Base-by-base conservation (phyloP, 2,329 filamentous ascomycete species). In the Xylariaceae sp. region DNA sequence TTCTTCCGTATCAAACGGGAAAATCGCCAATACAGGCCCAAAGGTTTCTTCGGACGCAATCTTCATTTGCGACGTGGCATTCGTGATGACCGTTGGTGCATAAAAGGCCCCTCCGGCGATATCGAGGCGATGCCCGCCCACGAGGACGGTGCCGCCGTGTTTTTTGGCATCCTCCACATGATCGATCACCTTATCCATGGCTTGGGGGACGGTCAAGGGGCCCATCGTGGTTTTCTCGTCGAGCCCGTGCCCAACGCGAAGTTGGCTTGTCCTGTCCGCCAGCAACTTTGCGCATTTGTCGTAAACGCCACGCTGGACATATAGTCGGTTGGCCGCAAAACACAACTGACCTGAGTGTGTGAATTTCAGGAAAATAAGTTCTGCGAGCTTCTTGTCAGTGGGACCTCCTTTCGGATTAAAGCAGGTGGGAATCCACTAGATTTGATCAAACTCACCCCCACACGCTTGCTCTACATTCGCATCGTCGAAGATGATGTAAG, bases 401-500 rank as follows among this genome's bases (percentile, higher is more conserved):
- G 23, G 23, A 30, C 23, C 23, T 30, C 23, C 23, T 30, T 30
- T 30, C 5, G 4, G 23, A 5, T 30, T 4, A 1, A 30, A 5
- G 23, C 5, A 30, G 23, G 23, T 30, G 23, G 2, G 5, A 30
- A 11, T 37, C 6, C 18, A 8, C 2, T 8, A 11, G 2, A 50
- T 23, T 54, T 2, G 6, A 39, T 13, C 15, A 10, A 10, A 45
- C 64, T 61, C 45, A 70, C 79, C 78, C 18, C 75, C 73, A 0
- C 84, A 82, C 1, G 87, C 85, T 52, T 80, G 81, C 23, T 86
- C 78, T 51, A 90, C 64, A 64, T 89, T 80, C 18, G 87, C 87
- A 68, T 90, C 87, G 54, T 87, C 83, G 60, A 88, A 80, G 2
- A 90, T 81, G 55, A 90, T 80, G 2, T 86, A 82, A 1, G 82